Evolutionary conservation across 2,329 filamentous ascomycete genomes (phyloP).

Genomic region (Clonostachys byssicola): DNA sequence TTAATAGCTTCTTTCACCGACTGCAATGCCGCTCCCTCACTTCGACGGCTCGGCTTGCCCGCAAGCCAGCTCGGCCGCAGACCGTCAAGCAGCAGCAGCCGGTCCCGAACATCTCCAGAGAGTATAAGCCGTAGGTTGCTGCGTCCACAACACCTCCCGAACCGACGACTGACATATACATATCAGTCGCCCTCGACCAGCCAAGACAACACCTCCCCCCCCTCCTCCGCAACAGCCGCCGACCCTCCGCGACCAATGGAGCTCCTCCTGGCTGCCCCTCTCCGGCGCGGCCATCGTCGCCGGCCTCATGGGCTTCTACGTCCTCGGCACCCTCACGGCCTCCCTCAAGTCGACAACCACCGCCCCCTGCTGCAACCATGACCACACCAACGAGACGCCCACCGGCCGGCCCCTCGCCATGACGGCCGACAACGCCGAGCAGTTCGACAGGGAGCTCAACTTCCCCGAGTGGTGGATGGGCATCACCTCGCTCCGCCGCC

Average conservation of each 20-base stretch:
- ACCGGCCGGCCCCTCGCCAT: slow-evolving; percentile 45
- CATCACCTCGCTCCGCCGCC: slow-evolving; percentile 43
- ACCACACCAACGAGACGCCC: slow-evolving; percentile 24
- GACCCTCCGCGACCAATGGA: slow-evolving; percentile 27
- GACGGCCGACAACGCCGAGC: slow-evolving; percentile 39
- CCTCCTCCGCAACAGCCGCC: slow-evolving; percentile 16
- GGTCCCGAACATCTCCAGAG: background rate
- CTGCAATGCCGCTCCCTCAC: slow-evolving; percentile 20
- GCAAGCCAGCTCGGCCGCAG: slow-evolving; percentile 9
- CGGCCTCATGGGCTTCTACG: slow-evolving; percentile 41
- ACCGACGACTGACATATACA: background rate
- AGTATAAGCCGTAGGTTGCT: slow-evolving; percentile 2
- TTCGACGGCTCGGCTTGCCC: slow-evolving; percentile 13
- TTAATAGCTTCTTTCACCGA: slow-evolving; percentile 8
- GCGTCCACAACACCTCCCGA: background rate
- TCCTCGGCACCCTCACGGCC: slow-evolving; percentile 30
- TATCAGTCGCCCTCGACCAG: background rate
- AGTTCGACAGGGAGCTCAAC: slow-evolving; percentile 56
- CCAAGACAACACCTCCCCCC: slow-evolving; percentile 2
- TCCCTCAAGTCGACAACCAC: slow-evolving; percentile 16
- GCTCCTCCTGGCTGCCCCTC: slow-evolving; percentile 35
- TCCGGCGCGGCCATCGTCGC: slow-evolving; percentile 41
- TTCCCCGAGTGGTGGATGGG: slow-evolving; percentile 54
- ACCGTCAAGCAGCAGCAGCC: slow-evolving; percentile 5
- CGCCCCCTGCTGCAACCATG: slow-evolving; percentile 14